A percentile compares a stretch with the other conserved stretches of the same genome.
These are phyloP conservation scores for Penicillium atrosanguineum DNA, from an alignment of 495 filamentous ascomycete genomes.

Conservation along the genomic window DNA sequence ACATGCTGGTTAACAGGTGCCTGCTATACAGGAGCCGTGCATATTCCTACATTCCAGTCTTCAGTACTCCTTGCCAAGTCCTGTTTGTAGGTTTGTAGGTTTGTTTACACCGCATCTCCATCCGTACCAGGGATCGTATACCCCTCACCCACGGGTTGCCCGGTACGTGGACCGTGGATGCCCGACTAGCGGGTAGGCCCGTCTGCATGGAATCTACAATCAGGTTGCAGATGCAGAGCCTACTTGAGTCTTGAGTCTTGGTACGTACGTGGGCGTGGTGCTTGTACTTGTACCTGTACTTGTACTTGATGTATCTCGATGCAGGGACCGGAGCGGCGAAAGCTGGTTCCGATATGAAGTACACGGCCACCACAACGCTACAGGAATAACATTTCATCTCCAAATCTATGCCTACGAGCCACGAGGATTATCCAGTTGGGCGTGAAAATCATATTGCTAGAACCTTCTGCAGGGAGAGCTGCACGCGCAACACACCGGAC, in stretches of 20 bases:
- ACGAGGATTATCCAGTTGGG: background rate
- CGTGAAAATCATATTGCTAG: background rate
- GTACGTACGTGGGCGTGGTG: background rate
- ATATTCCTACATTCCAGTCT: background rate
- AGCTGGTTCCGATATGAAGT: background rate
- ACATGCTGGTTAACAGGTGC: background rate
- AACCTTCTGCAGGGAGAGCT: conserved; percentile 4
- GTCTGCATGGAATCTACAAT: conserved; percentile 12
- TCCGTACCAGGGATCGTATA: background rate
- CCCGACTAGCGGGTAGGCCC: conserved; percentile 24
- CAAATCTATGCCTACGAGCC: background rate
- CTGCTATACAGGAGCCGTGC: background rate
- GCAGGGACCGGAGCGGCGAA: background rate
- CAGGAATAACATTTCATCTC: no score
- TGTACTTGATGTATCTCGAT: background rate
- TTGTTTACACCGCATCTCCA: conserved; percentile 8
- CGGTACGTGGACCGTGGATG: conserved; percentile 14
- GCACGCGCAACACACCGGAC: conserved; percentile 16
- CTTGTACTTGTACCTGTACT: background rate
- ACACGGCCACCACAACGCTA: no score
- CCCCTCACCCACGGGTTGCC: conserved; percentile 13
- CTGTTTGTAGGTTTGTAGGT: background rate
- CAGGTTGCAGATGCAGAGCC: background rate
- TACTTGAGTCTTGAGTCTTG: background rate
- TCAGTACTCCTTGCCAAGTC: no score